phyloP scores from a whole-genome alignment of 192 early-diverging fungal genomes.

The Hyaloraphidium curvatum region DNA sequence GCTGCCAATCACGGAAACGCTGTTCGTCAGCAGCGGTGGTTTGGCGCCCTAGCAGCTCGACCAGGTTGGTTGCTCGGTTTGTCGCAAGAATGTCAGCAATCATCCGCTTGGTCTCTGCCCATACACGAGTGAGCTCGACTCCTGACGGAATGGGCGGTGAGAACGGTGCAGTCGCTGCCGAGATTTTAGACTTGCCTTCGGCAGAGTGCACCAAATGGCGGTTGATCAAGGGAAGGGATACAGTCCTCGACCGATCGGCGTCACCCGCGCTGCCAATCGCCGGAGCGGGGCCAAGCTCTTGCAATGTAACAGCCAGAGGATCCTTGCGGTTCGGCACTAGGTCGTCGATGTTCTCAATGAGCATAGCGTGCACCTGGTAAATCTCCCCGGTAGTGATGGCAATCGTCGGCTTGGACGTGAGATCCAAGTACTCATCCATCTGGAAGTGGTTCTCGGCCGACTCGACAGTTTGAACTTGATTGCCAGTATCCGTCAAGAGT shows the following conservation, averaged over 20 bases:
- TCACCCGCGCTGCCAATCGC: constrained; percentile 17
- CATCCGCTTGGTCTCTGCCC: not conserved
- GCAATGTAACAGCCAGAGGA: constrained; percentile 39
- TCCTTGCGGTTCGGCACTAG: constrained; percentile 44
- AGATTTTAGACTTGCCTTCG: not conserved
- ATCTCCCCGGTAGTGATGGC: constrained; percentile 84
- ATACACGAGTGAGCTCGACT: not conserved
- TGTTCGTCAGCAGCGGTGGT: not conserved
- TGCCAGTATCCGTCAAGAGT: not conserved
- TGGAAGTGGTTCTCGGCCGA: constrained; percentile 78
- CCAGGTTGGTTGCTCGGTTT: not conserved
- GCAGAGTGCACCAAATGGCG: constrained; percentile 31
- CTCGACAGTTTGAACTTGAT: constrained; percentile 55
- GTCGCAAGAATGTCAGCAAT: not conserved
- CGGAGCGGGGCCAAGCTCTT: constrained; percentile 43
- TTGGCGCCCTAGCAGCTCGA: not conserved
- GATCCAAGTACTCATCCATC: constrained; percentile 76
- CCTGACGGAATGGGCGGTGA: not conserved
- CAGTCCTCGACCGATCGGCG: constrained; percentile 18
- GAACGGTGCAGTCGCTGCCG: not conserved
- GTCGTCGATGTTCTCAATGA: constrained; percentile 60
- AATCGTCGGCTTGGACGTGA: constrained; percentile 57
- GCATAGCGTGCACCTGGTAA: constrained; percentile 64
- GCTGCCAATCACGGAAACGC: not conserved
- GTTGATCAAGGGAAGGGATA: constrained; percentile 48